Conservation (phyloP, 2,329 filamentous ascomycete genomes). For the Alternaria sp. region DNA sequence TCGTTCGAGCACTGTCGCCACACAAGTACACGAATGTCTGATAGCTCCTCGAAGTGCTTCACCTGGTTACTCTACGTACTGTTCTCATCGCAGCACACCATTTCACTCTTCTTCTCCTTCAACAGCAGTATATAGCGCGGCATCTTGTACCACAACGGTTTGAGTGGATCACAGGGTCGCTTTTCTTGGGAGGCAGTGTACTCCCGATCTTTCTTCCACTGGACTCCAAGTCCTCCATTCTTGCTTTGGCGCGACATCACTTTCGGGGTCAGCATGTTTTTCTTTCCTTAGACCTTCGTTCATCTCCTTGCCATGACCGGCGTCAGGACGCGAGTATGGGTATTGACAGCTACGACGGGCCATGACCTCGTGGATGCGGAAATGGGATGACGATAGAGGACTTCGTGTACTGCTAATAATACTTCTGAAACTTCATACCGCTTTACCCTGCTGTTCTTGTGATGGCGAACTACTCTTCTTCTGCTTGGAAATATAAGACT, state of each 20-base stretch:
- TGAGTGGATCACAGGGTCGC: constrained; percentile 26
- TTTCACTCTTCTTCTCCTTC: constrained; percentile 16
- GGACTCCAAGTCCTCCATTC: constrained; percentile 18
- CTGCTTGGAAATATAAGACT: constrained; percentile 38
- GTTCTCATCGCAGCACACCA: constrained; percentile 18
- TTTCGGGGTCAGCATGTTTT: constrained; percentile 8
- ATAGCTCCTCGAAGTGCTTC: constrained; percentile 11
- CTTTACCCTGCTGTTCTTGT: neutral
- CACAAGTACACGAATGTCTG: constrained; percentile 12
- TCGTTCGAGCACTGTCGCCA: neutral
- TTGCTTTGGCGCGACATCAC: constrained; percentile 5
- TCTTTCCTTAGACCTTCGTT: constrained; percentile 7
- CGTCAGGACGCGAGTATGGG: constrained; percentile 23
- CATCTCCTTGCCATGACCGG: constrained; percentile 15
- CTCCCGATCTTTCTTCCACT: constrained; percentile 17
- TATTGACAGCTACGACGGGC: constrained; percentile 17
- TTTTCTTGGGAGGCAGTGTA: constrained; percentile 24
- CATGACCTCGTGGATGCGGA: constrained; percentile 12
- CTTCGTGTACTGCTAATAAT: constrained; percentile 26
- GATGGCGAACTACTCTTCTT: neutral
- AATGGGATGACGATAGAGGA: constrained; percentile 7
- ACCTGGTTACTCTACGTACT: constrained; percentile 19
- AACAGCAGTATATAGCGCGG: constrained; percentile 26
- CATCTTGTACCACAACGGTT: constrained; percentile 33
- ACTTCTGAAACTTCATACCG: constrained; percentile 16